Conservation (phyloP, 805 yeast genomes). For the Wickerhamiella kurtzmanii region DNA sequence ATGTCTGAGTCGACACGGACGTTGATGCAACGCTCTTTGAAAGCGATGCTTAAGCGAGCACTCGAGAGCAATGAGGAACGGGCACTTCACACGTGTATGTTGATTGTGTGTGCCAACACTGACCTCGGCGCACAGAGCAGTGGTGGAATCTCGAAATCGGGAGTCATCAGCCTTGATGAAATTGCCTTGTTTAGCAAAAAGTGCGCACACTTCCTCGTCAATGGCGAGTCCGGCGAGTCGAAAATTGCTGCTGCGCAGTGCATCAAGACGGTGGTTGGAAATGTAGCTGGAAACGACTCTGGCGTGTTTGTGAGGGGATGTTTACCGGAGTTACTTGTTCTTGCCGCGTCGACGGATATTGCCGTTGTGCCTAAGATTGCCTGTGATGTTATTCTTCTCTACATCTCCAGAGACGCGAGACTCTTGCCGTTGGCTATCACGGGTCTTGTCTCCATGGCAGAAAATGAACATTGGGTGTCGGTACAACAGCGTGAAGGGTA, state of each 20-base stretch:
- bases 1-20: constrained; percentile 25
- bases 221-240: not conserved
- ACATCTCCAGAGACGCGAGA: constrained; percentile 5
- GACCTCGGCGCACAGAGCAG: not conserved
- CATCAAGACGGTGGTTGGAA: not conserved
- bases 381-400: constrained; percentile 1
- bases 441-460: constrained; percentile 8
- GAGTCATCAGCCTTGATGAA: not conserved
- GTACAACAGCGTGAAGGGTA: constrained; percentile 12
- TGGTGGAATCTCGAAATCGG: constrained; percentile 4
- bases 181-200: not conserved
- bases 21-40: constrained; percentile 9
- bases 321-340: not conserved
- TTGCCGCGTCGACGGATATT: not conserved
- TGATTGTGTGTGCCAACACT: constrained; percentile 5
- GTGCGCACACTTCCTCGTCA: not conserved
- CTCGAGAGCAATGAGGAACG: constrained; percentile 4
- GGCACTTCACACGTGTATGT: constrained; percentile 7
- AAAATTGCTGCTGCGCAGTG: constrained; percentile 1
- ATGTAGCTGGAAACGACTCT: not conserved
- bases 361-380: not conserved
- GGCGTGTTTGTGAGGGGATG: constrained; percentile 1
- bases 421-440: constrained; percentile 1
- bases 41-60: constrained; percentile 11
- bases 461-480: constrained; percentile 16